A percentile compares a stretch with the other conserved stretches of the same genome.
Conservation (phyloP, 768 basidiomycete species). For the Chalciporus sphaerocephalus region DNA sequence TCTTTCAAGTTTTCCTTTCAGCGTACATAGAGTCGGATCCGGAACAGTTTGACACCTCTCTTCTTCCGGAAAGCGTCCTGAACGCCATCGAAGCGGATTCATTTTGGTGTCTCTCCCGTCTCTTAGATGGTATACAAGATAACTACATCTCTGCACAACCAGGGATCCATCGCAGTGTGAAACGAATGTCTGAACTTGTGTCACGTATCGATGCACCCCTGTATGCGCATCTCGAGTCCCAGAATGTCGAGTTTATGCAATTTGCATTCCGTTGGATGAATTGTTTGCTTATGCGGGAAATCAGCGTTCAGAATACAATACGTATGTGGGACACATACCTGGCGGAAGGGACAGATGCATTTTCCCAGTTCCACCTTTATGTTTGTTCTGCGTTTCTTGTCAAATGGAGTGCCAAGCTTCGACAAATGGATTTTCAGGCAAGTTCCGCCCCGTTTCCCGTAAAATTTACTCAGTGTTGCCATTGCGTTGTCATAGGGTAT, state of each 20-base stretch:
- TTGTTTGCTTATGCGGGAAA: constrained; percentile 95
- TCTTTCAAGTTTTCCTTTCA: constrained; percentile 95
- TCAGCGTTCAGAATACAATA: constrained; percentile 93
- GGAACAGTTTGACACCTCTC: constrained; percentile 76
- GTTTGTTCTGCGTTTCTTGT: constrained; percentile 97
- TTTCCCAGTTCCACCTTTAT: constrained; percentile 97
- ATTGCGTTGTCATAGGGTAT: constrained; percentile 60
- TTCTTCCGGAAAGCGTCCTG: constrained; percentile 65
- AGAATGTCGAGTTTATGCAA: constrained; percentile 99
- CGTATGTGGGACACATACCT: constrained; percentile 99
- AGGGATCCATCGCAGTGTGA: constrained; percentile 90
- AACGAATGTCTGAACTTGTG: constrained; percentile 91
- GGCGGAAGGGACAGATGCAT: constrained; percentile 94
- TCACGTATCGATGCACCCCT: constrained; percentile 87
- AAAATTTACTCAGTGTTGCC: background rate
- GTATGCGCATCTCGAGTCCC: constrained; percentile 76
- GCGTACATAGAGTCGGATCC: constrained; percentile 95
- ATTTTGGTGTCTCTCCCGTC: constrained; percentile 95
- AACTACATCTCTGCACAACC: constrained; percentile 97
- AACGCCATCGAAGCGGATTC: constrained; percentile 94
- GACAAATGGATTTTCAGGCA: constrained; percentile 98
- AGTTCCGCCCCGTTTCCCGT: constrained; percentile 14
- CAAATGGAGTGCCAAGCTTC: constrained; percentile 89
- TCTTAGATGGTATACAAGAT: constrained; percentile 96
- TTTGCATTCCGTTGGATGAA: constrained; percentile 99